These are phyloP conservation scores for Calocybe gangraenosa DNA, from an alignment of 768 basidiomycete species.

Conservation along the genomic window DNA sequence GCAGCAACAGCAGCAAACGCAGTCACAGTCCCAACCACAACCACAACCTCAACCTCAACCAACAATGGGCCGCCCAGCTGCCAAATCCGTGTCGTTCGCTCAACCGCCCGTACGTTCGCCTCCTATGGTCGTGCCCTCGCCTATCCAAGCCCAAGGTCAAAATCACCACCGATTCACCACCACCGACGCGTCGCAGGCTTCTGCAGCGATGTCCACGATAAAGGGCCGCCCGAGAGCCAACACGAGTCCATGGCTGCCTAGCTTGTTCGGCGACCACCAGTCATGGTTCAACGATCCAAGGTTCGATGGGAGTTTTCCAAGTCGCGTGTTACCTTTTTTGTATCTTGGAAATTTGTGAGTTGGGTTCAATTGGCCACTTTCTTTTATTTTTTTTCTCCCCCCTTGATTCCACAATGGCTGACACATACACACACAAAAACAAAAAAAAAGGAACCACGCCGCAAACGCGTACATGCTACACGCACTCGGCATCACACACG, in stretches of 20 bases:
- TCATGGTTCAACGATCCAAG: constrained; percentile 93
- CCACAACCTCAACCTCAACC: background rate
- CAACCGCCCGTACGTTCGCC: constrained; percentile 17
- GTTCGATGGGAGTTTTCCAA: constrained; percentile 96
- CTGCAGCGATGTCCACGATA: background rate
- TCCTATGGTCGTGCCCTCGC: constrained; percentile 24
- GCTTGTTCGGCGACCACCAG: constrained; percentile 66
- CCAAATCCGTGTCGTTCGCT: constrained; percentile 48
- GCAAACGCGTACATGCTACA: constrained; percentile 94
- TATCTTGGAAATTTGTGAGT: constrained; percentile 94
- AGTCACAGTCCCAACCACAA: too few species aligned
- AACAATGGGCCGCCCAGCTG: constrained; percentile 36
- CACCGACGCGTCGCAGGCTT: background rate
- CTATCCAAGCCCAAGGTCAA: background rate
- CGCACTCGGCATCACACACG: constrained; percentile 93
- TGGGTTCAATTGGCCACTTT: constrained; percentile 5
- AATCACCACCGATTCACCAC: constrained; percentile 6
- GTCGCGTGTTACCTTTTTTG: constrained; percentile 86
- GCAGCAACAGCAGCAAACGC: too few species aligned
- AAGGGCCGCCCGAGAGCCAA: constrained; percentile 63
- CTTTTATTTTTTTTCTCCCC: constrained; percentile 1
- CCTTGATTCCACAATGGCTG: too few species aligned
- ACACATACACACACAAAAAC: too few species aligned
- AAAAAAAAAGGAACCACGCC: constrained; percentile 81
- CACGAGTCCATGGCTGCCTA: constrained; percentile 64